Conservation (phyloP, 78 protist genomes). For the Dictyostelium intermedium region DNA sequence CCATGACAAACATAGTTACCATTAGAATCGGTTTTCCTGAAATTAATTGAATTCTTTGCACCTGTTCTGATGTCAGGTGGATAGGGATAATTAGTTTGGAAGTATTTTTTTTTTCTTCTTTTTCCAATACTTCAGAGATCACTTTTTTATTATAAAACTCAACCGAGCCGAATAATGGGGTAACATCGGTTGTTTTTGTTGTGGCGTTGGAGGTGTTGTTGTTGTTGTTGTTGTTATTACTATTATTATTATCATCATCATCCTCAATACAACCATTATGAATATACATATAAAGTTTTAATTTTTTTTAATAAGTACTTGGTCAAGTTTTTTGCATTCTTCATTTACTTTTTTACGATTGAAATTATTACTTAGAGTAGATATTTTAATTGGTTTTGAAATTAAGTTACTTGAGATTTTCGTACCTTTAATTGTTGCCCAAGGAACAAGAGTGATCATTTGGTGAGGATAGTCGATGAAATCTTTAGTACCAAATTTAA, state of each 20-base stretch:
- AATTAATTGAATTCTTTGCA: not conserved
- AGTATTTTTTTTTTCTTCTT: not conserved
- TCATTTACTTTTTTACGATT: no score
- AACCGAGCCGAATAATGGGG: not conserved
- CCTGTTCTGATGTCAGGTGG: not conserved
- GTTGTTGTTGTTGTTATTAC: no score
- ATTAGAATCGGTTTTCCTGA: not conserved
- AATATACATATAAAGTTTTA: no score
- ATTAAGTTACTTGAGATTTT: not conserved
- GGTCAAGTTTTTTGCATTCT: no score
- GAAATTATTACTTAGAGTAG: not conserved
- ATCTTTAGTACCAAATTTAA: not conserved
- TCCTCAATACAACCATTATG: not conserved
- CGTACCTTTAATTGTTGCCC: not conserved
- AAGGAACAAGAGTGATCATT: not conserved
- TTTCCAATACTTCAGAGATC: not conserved
- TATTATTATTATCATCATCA: no score
- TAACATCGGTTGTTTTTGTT: not conserved
- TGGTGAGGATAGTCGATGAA: not conserved
- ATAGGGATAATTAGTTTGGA: not conserved
- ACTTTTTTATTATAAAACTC: not conserved
- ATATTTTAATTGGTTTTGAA: not conserved
- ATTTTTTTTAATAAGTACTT: no score
- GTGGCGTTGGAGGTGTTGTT: not conserved
- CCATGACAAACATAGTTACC: slow-evolving; percentile 4